A percentile compares a stretch with the other conserved stretches of the same genome.
phyloP scores from a whole-genome alignment of 495 filamentous ascomycete species.

The Sordaria brevicollis region DNA sequence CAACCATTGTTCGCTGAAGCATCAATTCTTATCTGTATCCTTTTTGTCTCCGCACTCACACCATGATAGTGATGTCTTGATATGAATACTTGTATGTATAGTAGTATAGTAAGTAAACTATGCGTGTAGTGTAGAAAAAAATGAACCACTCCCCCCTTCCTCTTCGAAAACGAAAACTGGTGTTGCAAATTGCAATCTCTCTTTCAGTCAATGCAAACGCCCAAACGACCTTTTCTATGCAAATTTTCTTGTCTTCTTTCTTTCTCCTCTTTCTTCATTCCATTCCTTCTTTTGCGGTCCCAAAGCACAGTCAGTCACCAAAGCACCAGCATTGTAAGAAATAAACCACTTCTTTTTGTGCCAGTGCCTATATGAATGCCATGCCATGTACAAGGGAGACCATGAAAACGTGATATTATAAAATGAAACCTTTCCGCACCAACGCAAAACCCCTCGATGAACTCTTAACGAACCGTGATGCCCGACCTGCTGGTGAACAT shows the following conservation, averaged over 20 bases:
- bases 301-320: background rate
- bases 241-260: background rate
- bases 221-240: conserved; percentile 16
- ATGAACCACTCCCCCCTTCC: background rate
- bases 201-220: conserved; percentile 4
- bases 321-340: background rate
- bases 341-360: background rate
- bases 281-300: background rate
- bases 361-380: background rate
- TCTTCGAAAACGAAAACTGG: background rate
- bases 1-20: background rate
- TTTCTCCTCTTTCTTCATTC: background rate
- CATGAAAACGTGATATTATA: background rate
- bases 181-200: background rate
- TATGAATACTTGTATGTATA: background rate
- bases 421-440: background rate
- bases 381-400: background rate
- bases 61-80: background rate
- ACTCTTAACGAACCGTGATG: conserved; percentile 48
- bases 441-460: background rate
- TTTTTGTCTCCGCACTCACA: background rate
- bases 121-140: background rate
- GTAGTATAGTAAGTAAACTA: background rate
- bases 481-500: conserved; percentile 87
- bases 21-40: background rate